Evolutionary conservation across 257 asterid genomes (phyloP).

Genomic region (Solanum gracilifrons): DNA sequence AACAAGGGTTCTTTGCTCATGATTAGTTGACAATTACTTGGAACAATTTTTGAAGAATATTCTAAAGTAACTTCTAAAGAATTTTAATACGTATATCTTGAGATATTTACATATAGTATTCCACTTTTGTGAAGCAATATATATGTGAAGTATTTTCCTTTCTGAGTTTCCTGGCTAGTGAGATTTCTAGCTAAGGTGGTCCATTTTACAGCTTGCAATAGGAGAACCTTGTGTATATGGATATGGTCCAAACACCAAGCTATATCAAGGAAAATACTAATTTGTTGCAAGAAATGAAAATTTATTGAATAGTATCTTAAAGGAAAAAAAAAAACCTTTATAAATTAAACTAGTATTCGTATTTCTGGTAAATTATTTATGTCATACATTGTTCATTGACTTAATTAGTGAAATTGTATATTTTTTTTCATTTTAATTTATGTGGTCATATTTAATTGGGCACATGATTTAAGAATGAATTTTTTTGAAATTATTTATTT

Average conservation of each 20-base stretch:
- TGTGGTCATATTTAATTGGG: background rate
- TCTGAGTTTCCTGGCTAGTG: background rate
- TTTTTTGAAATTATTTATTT: background rate
- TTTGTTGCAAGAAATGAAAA: background rate
- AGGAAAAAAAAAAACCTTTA: background rate
- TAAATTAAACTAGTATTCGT: background rate
- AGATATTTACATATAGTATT: background rate
- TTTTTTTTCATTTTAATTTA: background rate
- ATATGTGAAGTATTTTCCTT: background rate
- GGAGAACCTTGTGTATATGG: background rate
- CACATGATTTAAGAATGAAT: background rate
- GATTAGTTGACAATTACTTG: conserved; percentile 1
- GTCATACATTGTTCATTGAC: background rate
- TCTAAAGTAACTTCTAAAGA: background rate
- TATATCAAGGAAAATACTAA: background rate
- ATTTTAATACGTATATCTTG: background rate
- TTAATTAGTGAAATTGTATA: background rate
- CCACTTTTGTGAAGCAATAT: background rate
- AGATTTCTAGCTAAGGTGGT: background rate
- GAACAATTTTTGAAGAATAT: background rate
- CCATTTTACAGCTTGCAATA: background rate
- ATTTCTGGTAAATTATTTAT: background rate
- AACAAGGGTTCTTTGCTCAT: background rate
- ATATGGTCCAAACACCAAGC: background rate
- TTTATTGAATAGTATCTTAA: background rate